Evolutionary conservation across 805 yeast genomes (phyloP).

Genomic region (Saturnispora sekii): DNA sequence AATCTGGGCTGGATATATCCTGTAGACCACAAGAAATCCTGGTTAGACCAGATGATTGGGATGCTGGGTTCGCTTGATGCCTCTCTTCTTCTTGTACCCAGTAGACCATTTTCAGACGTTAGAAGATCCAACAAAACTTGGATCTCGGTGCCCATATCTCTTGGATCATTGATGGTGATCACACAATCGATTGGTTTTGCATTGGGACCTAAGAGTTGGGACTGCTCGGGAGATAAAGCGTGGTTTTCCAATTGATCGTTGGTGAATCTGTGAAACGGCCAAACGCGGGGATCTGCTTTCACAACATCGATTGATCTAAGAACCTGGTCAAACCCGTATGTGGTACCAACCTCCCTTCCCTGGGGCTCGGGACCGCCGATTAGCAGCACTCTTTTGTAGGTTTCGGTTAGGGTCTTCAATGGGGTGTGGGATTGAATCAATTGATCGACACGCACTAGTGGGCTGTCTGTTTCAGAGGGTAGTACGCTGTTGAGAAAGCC

Average conservation of each 20-base stretch:
- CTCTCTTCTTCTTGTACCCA: slow-evolving; percentile 55
- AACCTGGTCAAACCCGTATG: slow-evolving; percentile 71
- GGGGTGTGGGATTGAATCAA: slow-evolving; percentile 87
- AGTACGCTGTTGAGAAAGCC: slow-evolving; percentile 34
- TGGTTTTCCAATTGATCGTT: slow-evolving; percentile 34
- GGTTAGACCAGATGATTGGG: slow-evolving; percentile 67
- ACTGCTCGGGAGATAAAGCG: slow-evolving; percentile 25
- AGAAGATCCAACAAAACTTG: slow-evolving; percentile 69
- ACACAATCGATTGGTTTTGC: slow-evolving; percentile 55
- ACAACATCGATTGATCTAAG: slow-evolving; percentile 66
- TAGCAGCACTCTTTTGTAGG: slow-evolving; percentile 55
- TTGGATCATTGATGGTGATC: slow-evolving; percentile 78
- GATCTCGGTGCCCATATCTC: slow-evolving; percentile 79
- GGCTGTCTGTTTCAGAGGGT: slow-evolving; percentile 29
- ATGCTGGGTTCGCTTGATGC: slow-evolving; percentile 37
- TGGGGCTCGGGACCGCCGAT: slow-evolving; percentile 73
- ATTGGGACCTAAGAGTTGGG: slow-evolving; percentile 17
- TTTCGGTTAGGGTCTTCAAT: slow-evolving; percentile 44
- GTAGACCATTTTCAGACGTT: slow-evolving; percentile 47
- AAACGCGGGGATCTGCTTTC: slow-evolving; percentile 40
- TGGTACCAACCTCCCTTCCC: slow-evolving; percentile 64
- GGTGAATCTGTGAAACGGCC: slow-evolving; percentile 58
- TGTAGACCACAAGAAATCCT: slow-evolving; percentile 86
- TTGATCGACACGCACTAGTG: slow-evolving; percentile 46
- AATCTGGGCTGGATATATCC: slow-evolving; percentile 68